Percentiles rank a stretch among this genome's conserved stretches.
These are phyloP conservation scores for Macadamia tetraphylla DNA, from an alignment of 164 flowering plant species.

Conservation along the genomic window DNA sequence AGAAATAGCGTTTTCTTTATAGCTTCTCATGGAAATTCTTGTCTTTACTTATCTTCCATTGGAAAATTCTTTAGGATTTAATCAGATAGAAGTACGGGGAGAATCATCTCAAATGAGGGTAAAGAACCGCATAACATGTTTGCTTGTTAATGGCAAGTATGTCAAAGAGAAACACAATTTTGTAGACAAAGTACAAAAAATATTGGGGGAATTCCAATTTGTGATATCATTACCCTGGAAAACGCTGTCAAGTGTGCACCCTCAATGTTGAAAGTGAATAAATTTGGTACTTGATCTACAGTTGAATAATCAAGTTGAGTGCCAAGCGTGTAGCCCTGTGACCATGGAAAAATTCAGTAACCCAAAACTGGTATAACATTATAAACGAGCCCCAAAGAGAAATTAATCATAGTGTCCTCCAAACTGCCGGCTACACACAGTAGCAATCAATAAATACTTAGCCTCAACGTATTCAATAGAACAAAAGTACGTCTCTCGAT, in stretches of 20 bases:
- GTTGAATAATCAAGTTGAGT: constrained; percentile 90
- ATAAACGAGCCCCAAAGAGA: background rate
- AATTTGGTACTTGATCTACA: constrained; percentile 82
- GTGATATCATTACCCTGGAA: constrained; percentile 60
- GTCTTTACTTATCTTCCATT: too few relatives aligned
- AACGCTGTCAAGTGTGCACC: constrained; percentile 60
- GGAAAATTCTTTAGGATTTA: too few relatives aligned
- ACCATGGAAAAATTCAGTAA: constrained; percentile 2
- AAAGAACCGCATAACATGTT: background rate
- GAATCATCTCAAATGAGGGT: too few relatives aligned
- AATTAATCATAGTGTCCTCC: background rate
- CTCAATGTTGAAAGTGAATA: constrained; percentile 86
- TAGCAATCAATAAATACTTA: constrained; percentile 72
- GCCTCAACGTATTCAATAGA: constrained; percentile 57
- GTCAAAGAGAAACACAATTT: background rate
- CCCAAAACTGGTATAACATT: background rate
- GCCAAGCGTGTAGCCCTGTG: constrained; percentile 74
- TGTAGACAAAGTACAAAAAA: background rate
- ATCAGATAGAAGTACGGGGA: too few relatives aligned
- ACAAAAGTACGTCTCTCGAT: constrained; percentile 50
- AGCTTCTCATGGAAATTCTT: too few relatives aligned
- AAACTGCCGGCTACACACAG: constrained; percentile 88
- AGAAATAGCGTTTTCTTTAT: too few relatives aligned
- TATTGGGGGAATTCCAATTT: background rate
- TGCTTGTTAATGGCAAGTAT: background rate